Percentiles rank a stretch among this genome's conserved stretches.
Evolutionary conservation across 257 asterid species (phyloP).

Genomic region (Plectranthus barbatus): DNA sequence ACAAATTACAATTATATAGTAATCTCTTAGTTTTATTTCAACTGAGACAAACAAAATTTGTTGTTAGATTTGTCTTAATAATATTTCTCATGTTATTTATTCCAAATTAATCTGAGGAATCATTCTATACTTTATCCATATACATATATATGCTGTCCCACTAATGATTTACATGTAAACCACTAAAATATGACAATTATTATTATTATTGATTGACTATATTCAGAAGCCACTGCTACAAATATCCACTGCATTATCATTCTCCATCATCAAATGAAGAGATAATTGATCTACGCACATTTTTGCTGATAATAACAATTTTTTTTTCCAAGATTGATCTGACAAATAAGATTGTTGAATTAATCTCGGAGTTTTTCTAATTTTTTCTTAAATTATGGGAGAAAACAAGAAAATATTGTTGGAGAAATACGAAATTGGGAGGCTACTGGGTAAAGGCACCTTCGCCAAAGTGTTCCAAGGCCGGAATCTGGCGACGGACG

Average conservation of each 20-base stretch:
- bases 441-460: slow-evolving; percentile 44
- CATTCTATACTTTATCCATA: too few species aligned
- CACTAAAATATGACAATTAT: neutral
- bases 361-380: neutral
- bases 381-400: slow-evolving; percentile 11
- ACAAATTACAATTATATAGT: too few species aligned
- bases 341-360: too few species aligned
- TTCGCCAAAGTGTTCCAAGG: slow-evolving; percentile 53
- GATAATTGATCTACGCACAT: neutral
- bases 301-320: neutral
- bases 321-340: neutral
- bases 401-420: slow-evolving; percentile 36
- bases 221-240: slow-evolving; percentile 13
- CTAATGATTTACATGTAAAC: neutral
- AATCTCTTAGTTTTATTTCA: too few species aligned
- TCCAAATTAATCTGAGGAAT: too few species aligned
- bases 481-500: slow-evolving; percentile 25
- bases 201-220: slow-evolving; percentile 1
- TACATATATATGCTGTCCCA: slow-evolving; percentile 5
- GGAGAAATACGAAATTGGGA: slow-evolving; percentile 49
- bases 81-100: too few species aligned
- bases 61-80: too few species aligned
- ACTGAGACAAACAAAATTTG: too few species aligned
- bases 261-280: too few species aligned
- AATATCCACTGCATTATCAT: slow-evolving; percentile 10